These are phyloP conservation scores for Ambrosia trifida DNA, from an alignment of 129 eudicot genomes.

Conservation along the genomic window DNA sequence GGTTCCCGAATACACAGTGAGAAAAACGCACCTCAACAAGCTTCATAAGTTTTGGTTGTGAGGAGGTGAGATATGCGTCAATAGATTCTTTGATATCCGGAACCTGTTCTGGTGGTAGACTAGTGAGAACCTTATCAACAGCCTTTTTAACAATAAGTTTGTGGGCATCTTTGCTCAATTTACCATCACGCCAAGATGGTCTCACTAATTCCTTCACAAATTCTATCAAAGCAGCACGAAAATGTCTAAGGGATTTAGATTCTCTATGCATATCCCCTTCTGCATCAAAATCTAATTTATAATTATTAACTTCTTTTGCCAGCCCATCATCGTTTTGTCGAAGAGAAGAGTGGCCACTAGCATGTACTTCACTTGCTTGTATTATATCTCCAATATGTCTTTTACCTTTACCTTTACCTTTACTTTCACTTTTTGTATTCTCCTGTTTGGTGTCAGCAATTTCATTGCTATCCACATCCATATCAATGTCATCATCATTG, in stretches of 20 bases:
- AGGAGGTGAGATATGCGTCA: slow-evolving; percentile 57
- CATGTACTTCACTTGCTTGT: slow-evolving; percentile 36
- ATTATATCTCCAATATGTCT: slow-evolving; percentile 33
- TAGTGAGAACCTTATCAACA: slow-evolving; percentile 66
- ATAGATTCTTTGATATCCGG: slow-evolving; percentile 62
- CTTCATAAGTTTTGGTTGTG: slow-evolving; percentile 61
- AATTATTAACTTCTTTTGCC: slow-evolving; percentile 34
- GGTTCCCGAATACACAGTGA: slow-evolving; percentile 5
- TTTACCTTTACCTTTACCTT: slow-evolving; percentile 35
- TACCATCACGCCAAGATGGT: slow-evolving; percentile 87
- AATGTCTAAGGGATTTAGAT: slow-evolving; percentile 55
- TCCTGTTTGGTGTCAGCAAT: slow-evolving; percentile 27
- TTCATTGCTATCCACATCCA: slow-evolving; percentile 29
- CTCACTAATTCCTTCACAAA: slow-evolving; percentile 75
- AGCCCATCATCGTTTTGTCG: slow-evolving; percentile 27
- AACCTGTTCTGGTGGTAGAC: slow-evolving; percentile 55
- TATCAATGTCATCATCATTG: slow-evolving; percentile 21
- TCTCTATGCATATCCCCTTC: slow-evolving; percentile 52
- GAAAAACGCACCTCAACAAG: slow-evolving; percentile 81
- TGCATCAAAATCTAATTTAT: slow-evolving; percentile 40
- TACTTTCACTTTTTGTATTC: slow-evolving; percentile 26
- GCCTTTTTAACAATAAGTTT: slow-evolving; percentile 75
- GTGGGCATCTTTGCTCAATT: slow-evolving; percentile 75
- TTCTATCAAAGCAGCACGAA: slow-evolving; percentile 81
- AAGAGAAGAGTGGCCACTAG: slow-evolving; percentile 30